Base-by-base conservation (phyloP, 768 basidiomycete species). In the Clavulina sp. region DNA sequence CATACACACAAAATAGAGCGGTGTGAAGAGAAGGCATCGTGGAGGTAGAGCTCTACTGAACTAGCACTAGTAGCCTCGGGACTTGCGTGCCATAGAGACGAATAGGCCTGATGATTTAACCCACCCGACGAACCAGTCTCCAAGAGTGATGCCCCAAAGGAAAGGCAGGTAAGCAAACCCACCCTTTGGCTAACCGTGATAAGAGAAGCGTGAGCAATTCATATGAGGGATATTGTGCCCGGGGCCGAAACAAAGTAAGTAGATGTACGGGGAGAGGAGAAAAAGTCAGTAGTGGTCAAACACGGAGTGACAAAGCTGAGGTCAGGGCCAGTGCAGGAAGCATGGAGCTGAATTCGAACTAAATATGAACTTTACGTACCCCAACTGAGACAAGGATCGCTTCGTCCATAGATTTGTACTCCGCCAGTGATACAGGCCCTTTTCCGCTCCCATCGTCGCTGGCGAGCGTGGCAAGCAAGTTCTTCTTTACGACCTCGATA, bases 121-220 rank as follows among this genome's bases (percentile, higher is more conserved):
- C 32, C 31, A 30, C n/a, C 31, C 33, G 19, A 47, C 46, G 5
- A 56, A 30, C 41, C 51, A 57, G 43, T 50, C 49, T 7, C 57
- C 57, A 21, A 57, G n/a, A 5, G 33, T 50, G 28, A 57, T n/a
- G n/a, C 57, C 57, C 57, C 57, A 56, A 16, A 56, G 38, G 13
- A 53, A n/a, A 19, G 53, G 53, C 21, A 54, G 21, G 29, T 49
- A 56, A 0, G 40, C 19, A 9, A 24, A 7, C 4, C 55, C 55
- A 13, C 19, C 31, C 3, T 33, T 41, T 33, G 32, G 31, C 50
- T 18, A 38, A 50, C 5, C n/a, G 46, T 51, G 41, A 26, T 36
- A 31, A 52, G 30, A 48, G 23, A 46, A 44, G 9, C 30, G 13
- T 16, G 9, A 16, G 16, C 7, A 13, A 9, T 7, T 46, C 43